A percentile compares a stretch with the other conserved stretches of the same genome.
Conservation (phyloP, 169 alveolate genomes). For the Plasmodium gonderi region DNA sequence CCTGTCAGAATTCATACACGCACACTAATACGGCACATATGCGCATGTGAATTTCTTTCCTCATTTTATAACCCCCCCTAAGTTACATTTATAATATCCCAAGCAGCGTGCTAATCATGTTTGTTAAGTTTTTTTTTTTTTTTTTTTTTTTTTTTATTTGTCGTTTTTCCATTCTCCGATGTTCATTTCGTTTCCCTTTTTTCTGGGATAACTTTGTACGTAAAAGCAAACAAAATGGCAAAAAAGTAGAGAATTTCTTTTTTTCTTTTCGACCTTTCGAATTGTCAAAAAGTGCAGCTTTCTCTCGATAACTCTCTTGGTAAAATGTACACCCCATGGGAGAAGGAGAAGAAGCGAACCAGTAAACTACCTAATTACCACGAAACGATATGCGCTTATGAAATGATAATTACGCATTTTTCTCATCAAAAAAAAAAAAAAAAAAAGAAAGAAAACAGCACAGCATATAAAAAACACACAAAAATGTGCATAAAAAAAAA, state of each 20-base stretch:
- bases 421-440: neutral
- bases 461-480: neutral
- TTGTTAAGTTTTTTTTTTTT: neutral
- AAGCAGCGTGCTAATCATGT: neutral
- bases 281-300: neutral
- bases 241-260: neutral
- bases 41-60: neutral
- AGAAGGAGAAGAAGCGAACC: neutral
- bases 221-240: neutral
- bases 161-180: neutral
- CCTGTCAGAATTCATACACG: too few relatives aligned
- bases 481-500: neutral
- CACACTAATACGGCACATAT: too few relatives aligned
- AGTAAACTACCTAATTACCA: neutral
- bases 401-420: neutral
- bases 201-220: neutral
- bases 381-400: neutral
- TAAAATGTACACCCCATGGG: neutral
- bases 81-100: neutral
- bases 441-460: neutral
- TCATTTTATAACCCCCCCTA: neutral
- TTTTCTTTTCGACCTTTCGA: neutral
- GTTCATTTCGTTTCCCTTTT: slow-evolving; percentile 4
- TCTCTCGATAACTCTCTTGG: neutral
- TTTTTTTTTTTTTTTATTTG: neutral